Conservation (phyloP, 75 land plant species). For the Pseudotsuga menziesii region DNA sequence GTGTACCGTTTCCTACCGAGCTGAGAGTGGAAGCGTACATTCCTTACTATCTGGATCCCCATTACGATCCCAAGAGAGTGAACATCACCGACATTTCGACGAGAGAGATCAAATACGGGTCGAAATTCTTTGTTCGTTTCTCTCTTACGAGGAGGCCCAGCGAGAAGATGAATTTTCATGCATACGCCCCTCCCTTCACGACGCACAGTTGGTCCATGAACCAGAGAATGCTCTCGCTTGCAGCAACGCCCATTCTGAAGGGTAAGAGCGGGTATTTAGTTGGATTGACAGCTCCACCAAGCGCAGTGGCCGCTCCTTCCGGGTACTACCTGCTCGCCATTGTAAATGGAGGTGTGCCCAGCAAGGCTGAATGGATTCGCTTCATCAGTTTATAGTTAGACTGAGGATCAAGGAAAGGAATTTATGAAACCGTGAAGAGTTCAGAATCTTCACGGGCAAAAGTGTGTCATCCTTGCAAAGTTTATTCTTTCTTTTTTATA, state of each 20-base stretch:
- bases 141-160: constrained; percentile 5
- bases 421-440: too few species aligned
- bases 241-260: neutral
- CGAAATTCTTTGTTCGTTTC: constrained; percentile 21
- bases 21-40: constrained; percentile 40
- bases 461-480: too few species aligned
- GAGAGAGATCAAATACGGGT: constrained; percentile 19
- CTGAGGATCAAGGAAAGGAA: too few species aligned
- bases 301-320: constrained; percentile 43
- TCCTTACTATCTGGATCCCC: constrained; percentile 27
- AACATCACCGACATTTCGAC: constrained; percentile 9
- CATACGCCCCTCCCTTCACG: constrained; percentile 46
- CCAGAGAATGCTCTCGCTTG: constrained; percentile 57
- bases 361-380: constrained; percentile 41
- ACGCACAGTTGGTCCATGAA: constrained; percentile 58
- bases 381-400: neutral
- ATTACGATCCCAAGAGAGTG: constrained; percentile 8
- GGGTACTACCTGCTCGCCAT: constrained; percentile 54
- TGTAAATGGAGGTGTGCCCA: constrained; percentile 41
- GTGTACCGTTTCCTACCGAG: constrained; percentile 56
- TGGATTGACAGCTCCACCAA: constrained; percentile 40
- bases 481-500: too few species aligned
- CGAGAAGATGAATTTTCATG: constrained; percentile 5
- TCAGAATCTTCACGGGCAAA: too few species aligned
- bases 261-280: neutral